Evolutionary conservation across 2,329 filamentous ascomycete species (phyloP).

Genomic region (Ophiocordyceps camponoti-rufipedis): DNA sequence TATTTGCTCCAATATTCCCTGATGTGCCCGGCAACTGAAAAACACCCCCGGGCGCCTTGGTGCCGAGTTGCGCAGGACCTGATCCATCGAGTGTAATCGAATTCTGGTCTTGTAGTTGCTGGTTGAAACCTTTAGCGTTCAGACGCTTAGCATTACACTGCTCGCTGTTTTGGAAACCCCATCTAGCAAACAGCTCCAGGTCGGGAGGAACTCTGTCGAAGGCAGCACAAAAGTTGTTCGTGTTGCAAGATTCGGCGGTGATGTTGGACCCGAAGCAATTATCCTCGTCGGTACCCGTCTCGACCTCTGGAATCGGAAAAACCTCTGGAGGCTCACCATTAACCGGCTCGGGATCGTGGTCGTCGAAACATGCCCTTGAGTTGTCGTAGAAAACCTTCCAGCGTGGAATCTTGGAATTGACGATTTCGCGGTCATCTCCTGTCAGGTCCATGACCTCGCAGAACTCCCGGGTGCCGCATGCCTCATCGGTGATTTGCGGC

Average conservation of each 20-base stretch:
- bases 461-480: not conserved
- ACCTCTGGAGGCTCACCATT: not conserved
- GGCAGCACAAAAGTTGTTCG: not conserved
- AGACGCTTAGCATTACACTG: not conserved
- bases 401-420: not conserved
- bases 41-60: no score
- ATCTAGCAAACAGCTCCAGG: not conserved
- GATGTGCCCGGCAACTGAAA: no score
- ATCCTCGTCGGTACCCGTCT: not conserved
- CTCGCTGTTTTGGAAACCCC: not conserved
- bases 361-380: not conserved
- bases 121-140: no score
- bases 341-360: not conserved
- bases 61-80: no score
- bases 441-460: not conserved
- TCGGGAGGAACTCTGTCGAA: not conserved
- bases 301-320: not conserved
- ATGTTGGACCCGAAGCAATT: not conserved
- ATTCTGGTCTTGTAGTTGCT: no score
- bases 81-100: no score
- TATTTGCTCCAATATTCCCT: no score
- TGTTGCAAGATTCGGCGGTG: not conserved
- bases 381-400: not conserved
- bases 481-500: not conserved
- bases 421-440: not conserved